A percentile compares a stretch with the other conserved stretches of the same genome.
Evolutionary conservation across 495 filamentous ascomycete species (phyloP).

Genomic region (Neurospora sublineolata): DNA sequence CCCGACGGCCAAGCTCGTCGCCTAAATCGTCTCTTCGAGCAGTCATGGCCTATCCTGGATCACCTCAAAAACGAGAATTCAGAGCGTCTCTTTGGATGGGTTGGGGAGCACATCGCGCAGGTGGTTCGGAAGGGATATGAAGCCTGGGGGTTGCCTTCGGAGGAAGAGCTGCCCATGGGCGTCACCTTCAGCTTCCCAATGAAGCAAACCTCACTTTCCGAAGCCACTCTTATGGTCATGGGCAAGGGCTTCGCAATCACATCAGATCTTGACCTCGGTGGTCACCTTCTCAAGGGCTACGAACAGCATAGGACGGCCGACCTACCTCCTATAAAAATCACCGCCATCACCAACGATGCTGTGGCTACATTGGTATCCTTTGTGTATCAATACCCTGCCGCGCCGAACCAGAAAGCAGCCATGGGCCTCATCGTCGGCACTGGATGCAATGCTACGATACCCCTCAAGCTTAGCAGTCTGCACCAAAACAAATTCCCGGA

Average conservation of each 20-base stretch:
- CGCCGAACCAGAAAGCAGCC: slow-evolving; percentile 38
- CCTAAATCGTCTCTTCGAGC: slow-evolving; percentile 46
- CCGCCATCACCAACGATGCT: slow-evolving; percentile 72
- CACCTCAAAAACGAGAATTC: slow-evolving; percentile 67
- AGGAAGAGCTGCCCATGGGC: slow-evolving; percentile 53
- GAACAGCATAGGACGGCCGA: slow-evolving; percentile 35
- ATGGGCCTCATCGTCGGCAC: slow-evolving; percentile 79
- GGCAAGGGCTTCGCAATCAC: slow-evolving; percentile 78
- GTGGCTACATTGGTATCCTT: slow-evolving; percentile 71
- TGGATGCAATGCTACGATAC: slow-evolving; percentile 72
- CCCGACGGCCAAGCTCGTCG: slow-evolving; percentile 22
- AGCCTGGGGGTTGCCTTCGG: slow-evolving; percentile 15
- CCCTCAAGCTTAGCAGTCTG: slow-evolving; percentile 52
- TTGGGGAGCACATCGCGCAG: slow-evolving; percentile 62
- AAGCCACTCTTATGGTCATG: slow-evolving; percentile 76
- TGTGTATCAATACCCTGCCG: slow-evolving; percentile 45
- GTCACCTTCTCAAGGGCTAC: slow-evolving; percentile 58
- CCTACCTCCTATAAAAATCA: slow-evolving; percentile 56
- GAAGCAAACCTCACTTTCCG: slow-evolving; percentile 60
- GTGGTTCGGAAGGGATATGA: slow-evolving; percentile 45
- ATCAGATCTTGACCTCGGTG: slow-evolving; percentile 57
- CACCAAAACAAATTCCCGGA: slow-evolving; percentile 47
- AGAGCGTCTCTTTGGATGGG: slow-evolving; percentile 68
- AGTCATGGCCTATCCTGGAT: slow-evolving; percentile 68
- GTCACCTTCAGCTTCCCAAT: slow-evolving; percentile 85